These are phyloP conservation scores for Nepenthes alata DNA, from an alignment of 179 eudicot species.

Conservation along the genomic window DNA sequence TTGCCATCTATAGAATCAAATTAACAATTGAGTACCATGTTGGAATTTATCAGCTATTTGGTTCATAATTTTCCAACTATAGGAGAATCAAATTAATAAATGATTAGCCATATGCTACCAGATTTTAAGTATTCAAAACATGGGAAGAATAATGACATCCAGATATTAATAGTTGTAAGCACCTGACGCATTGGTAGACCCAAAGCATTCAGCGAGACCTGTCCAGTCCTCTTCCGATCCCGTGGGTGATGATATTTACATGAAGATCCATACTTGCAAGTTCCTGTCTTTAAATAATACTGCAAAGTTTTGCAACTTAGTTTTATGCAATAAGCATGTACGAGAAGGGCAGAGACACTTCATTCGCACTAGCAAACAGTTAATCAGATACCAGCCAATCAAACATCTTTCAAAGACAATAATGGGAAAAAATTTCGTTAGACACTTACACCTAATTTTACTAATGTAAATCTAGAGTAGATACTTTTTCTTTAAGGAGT, in stretches of 20 bases:
- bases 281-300: conserved; percentile 61
- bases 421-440: too few relatives aligned
- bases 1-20: too few relatives aligned
- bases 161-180: neutral
- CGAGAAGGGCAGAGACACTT: neutral
- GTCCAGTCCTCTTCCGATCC: conserved; percentile 39
- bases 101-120: too few relatives aligned
- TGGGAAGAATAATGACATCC: neutral
- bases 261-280: conserved; percentile 60
- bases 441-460: too few relatives aligned
- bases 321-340: neutral
- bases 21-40: too few relatives aligned
- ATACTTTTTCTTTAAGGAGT: too few relatives aligned
- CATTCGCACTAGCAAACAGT: neutral
- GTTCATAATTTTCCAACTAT: too few relatives aligned
- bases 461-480: too few relatives aligned
- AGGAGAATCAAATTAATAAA: neutral
- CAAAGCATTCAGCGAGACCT: conserved; percentile 29
- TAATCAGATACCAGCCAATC: neutral
- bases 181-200: conserved; percentile 78
- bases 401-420: too few relatives aligned
- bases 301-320: conserved; percentile 25
- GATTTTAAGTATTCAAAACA: neutral
- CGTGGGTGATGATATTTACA: conserved; percentile 73
- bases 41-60: too few relatives aligned